A percentile compares a stretch with the other conserved stretches of the same genome.
These are phyloP conservation scores for Neurospora sp. DNA, from an alignment of 495 filamentous ascomycete genomes.

Conservation along the genomic window DNA sequence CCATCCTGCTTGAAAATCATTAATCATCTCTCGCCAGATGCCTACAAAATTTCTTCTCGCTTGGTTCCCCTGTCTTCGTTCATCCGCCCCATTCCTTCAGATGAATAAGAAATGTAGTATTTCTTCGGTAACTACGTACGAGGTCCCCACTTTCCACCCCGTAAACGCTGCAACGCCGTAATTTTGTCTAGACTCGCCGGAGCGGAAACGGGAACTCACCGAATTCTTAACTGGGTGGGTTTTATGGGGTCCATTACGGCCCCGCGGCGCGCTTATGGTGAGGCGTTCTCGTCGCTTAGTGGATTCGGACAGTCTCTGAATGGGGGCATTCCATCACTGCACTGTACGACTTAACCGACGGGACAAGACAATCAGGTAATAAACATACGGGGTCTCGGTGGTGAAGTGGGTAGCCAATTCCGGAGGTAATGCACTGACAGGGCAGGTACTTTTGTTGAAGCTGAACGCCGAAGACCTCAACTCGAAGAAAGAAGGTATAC, in stretches of 20 bases:
- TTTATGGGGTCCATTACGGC: not conserved
- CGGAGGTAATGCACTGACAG: not conserved
- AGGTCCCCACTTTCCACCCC: not conserved
- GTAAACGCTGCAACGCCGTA: not conserved
- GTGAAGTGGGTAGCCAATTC: not conserved
- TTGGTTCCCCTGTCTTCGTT: not conserved
- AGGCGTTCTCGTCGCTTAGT: not conserved
- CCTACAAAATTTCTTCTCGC: not conserved
- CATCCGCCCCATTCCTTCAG: not conserved
- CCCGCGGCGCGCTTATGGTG: not conserved
- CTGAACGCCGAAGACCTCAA: not conserved
- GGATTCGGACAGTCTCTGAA: not conserved
- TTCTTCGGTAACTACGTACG: not conserved
- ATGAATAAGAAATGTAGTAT: not conserved
- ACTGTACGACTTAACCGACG: not conserved
- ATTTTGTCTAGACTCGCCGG: not conserved
- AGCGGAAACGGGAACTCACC: not conserved
- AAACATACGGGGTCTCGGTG: not conserved
- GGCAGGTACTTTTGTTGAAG: not conserved
- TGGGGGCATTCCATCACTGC: not conserved
- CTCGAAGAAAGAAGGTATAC: not conserved
- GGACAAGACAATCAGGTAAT: not conserved
- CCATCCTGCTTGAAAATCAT: not conserved
- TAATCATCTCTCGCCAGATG: not conserved
- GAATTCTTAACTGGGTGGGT: not conserved